A percentile compares a stretch with the other conserved stretches of the same genome.
Evolutionary conservation across 495 filamentous ascomycete species (phyloP).

Genomic region (Trypethelium eluteriae): DNA sequence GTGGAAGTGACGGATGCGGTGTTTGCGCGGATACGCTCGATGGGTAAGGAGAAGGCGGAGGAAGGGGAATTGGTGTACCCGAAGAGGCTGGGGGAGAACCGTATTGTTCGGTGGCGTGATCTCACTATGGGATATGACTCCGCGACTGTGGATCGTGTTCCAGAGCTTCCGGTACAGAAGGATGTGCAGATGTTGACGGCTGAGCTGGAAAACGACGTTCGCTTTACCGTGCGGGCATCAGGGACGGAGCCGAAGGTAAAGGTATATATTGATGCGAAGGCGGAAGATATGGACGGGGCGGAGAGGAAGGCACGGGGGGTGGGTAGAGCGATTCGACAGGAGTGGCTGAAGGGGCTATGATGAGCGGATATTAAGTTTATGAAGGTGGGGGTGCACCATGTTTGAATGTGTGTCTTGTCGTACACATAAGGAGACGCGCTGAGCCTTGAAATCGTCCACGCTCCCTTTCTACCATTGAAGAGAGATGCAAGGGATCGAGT

Average conservation of each 20-base stretch:
- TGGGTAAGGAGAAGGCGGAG: conserved; percentile 29
- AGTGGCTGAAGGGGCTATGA: conserved; percentile 45
- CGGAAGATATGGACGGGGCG: conserved; percentile 37
- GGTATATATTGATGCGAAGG: conserved; percentile 36
- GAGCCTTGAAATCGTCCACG: too few relatives aligned
- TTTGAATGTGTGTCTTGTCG: too few relatives aligned
- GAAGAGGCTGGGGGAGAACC: conserved; percentile 42
- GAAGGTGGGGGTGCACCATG: too few relatives aligned
- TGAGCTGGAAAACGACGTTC: conserved; percentile 53
- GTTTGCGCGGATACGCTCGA: conserved; percentile 49
- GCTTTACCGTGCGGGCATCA: conserved; percentile 60
- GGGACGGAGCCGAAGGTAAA: conserved; percentile 60
- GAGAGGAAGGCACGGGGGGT: conserved; percentile 47
- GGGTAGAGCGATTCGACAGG: conserved; percentile 43
- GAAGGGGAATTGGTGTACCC: conserved; percentile 30
- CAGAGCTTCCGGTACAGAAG: conserved; percentile 52
- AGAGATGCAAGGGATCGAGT: too few relatives aligned
- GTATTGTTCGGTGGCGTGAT: conserved; percentile 58
- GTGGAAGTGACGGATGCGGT: conserved; percentile 44
- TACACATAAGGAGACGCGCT: too few relatives aligned
- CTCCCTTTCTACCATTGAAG: too few relatives aligned
- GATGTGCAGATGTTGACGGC: conserved; percentile 65
- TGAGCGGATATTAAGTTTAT: not conserved
- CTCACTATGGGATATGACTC: conserved; percentile 61
- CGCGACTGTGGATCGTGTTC: conserved; percentile 44